These are phyloP conservation scores for Acorus gramineus DNA, from an alignment of 106 monocot genomes.

Conservation along the genomic window DNA sequence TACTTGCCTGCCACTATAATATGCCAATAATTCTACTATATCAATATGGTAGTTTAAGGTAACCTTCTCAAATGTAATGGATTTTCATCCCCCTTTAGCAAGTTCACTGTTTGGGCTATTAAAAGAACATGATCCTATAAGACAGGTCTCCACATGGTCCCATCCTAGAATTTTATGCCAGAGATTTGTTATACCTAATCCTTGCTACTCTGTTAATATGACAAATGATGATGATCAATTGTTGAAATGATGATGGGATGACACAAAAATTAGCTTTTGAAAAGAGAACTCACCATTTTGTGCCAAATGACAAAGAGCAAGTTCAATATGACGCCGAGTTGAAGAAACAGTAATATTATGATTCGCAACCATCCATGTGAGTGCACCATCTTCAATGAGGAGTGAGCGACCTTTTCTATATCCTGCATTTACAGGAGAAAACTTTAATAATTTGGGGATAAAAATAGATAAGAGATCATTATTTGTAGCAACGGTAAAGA, in stretches of 20 bases:
- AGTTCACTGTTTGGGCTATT: too few relatives aligned
- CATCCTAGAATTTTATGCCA: too few relatives aligned
- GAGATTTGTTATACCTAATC: too few relatives aligned
- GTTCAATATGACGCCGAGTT: slow-evolving; percentile 64
- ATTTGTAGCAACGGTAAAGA: background rate
- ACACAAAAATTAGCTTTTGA: background rate
- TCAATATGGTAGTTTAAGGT: too few relatives aligned
- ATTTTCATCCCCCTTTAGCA: too few relatives aligned
- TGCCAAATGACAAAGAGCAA: slow-evolving; percentile 11
- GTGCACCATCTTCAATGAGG: slow-evolving; percentile 63
- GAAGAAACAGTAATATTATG: slow-evolving; percentile 30
- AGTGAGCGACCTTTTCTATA: slow-evolving; percentile 64
- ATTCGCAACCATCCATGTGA: slow-evolving; percentile 49
- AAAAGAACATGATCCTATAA: too few relatives aligned
- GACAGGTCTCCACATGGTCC: too few relatives aligned
- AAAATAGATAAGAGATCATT: background rate
- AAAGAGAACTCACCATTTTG: slow-evolving; percentile 47
- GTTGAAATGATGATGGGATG: background rate
- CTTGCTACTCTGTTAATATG: too few relatives aligned
- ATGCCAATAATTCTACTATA: too few relatives aligned
- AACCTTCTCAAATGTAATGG: too few relatives aligned
- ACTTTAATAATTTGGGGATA: slow-evolving; percentile 3
- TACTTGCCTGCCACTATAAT: too few relatives aligned
- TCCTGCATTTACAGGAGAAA: slow-evolving; percentile 22
- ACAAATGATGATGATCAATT: too few relatives aligned